Percentiles rank a stretch among this genome's conserved stretches.
Evolutionary conservation across 306 rosid genomes (phyloP).

Genomic region (cucumber (Cucumis sativus)): Cucumber_9930_V3 NC_026655.2:5013001-5013500

Average conservation of each 20-base stretch:
- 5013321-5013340: background rate
- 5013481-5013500: conserved; percentile 26
- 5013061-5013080: conserved; percentile 28
- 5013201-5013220: conserved; percentile 71
- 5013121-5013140: conserved; percentile 61
- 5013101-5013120: conserved; percentile 83
- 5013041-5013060: conserved; percentile 38
- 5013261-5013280: conserved; percentile 11
- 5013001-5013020: conserved; percentile 78
- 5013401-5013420: conserved; percentile 27
- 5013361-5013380: conserved; percentile 11
- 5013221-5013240: conserved; percentile 19
- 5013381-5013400: conserved; percentile 34
- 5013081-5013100: conserved; percentile 32
- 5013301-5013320: conserved; percentile 6
- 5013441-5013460: conserved; percentile 39
- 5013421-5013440: conserved; percentile 24
- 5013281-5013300: conserved; percentile 4
- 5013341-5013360: background rate
- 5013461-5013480: conserved; percentile 17
- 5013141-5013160: conserved; percentile 46
- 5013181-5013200: conserved; percentile 65
- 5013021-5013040: conserved; percentile 93
- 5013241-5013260: background rate
- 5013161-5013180: conserved; percentile 40